phyloP scores from a whole-genome alignment of 1,284 basidiomycete genomes.

The Boletus sp. region DNA sequence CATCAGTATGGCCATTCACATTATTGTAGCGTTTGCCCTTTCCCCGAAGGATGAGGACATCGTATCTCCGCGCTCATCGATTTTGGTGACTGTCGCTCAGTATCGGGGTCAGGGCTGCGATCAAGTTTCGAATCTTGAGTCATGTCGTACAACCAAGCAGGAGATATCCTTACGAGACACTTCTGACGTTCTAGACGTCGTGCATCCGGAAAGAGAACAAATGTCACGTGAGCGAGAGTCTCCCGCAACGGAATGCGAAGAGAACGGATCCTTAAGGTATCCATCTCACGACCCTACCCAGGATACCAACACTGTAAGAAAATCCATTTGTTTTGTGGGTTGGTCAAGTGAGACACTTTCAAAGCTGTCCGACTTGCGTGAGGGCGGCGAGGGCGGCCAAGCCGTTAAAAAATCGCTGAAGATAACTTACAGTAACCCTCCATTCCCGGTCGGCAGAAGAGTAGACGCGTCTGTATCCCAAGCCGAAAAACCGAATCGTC shows the following conservation, averaged over 20 bases:
- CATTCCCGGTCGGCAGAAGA: too few species aligned
- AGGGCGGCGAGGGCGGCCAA: too few species aligned
- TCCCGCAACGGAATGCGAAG: conserved; percentile 55
- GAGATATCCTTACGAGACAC: conserved; percentile 59
- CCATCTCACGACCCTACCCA: too few species aligned
- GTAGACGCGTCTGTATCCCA: too few species aligned
- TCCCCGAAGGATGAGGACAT: neutral
- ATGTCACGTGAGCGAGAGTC: conserved; percentile 55
- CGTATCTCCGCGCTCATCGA: neutral
- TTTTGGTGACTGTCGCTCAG: neutral
- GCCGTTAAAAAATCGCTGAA: too few species aligned
- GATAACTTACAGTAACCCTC: too few species aligned
- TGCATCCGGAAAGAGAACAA: conserved; percentile 63
- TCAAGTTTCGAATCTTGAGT: conserved; percentile 40
- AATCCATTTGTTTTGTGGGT: neutral
- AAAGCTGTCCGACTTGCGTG: neutral
- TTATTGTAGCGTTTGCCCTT: neutral
- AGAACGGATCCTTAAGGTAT: neutral
- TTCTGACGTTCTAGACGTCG: conserved; percentile 58
- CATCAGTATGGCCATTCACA: neutral
- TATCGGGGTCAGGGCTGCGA: neutral
- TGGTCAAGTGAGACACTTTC: too few species aligned
- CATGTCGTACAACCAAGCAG: conserved; percentile 42
- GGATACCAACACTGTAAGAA: neutral
- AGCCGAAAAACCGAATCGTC: too few species aligned